Base-by-base conservation (phyloP, 805 yeast species). In the Millerago galiae region DNA sequence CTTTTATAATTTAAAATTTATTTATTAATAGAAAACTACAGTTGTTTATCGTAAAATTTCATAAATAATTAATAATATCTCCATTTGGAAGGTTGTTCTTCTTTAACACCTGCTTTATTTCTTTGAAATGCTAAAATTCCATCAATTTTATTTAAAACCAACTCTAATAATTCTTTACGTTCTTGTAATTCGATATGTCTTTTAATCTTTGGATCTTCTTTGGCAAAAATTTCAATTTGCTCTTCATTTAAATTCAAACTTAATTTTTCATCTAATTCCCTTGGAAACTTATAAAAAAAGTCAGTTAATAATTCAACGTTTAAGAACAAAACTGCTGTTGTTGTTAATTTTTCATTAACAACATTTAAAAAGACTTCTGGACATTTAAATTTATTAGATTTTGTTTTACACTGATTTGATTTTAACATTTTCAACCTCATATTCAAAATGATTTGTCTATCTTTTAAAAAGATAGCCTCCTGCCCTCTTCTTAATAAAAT, bases 311-410 rank as follows among this genome's bases (percentile, higher is more conserved):
- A 68, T 63, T 93, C 99, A 43, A 95, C 98, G 58, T 93, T 93
- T 59, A 93, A 67, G 55, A 93, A 93, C 47, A 93, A 64, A 4
- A 93, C 93, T 0, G 99, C 93, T 0, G 99, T 93, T 11, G 91
- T 83, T 0, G 97, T 87, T 18, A 93, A 67, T 62, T 93, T 93
- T 48, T 88, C 90, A 40, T 93, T 83, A 4, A 93, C 96, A 3
- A 88, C 95, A 58, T 88, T 95, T 59, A 93, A 69, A 52, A 90
- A 95, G 7, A 90, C 75, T 61, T 93, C 99, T 0, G 99, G 99
- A 58, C 99, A 93, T 52, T 81, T 83, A 59, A 82, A 88, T 61
- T 85, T 89, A 61, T 83, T 85, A 35, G 80, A 88, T 54, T 85
- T 85, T 48, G 73, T 69, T 52, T 77, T 78, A 69, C 99, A 93